Percentiles rank a stretch among this genome's conserved stretches.
phyloP scores from a whole-genome alignment of 208 protist species.

The Porcisia deanei region DNA sequence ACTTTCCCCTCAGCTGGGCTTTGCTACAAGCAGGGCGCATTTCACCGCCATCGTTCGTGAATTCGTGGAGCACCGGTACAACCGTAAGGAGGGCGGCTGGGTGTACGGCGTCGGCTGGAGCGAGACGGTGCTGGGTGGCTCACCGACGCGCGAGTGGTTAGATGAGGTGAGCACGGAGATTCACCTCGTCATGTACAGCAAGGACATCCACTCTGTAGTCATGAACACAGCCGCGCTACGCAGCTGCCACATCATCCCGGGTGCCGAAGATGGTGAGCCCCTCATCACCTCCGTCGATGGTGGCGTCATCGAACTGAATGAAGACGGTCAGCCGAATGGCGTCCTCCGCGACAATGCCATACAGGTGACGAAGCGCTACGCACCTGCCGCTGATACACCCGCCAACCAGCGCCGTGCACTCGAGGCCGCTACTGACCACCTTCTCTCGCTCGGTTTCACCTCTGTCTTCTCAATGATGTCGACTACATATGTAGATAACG shows the following conservation, averaged over 20 bases:
- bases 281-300: conserved; percentile 38
- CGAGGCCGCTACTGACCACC: conserved; percentile 28
- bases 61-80: conserved; percentile 30
- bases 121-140: conserved; percentile 53
- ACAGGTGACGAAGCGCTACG: conserved; percentile 25
- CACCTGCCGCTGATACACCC: conserved; percentile 24
- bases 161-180: conserved; percentile 43
- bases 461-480: conserved; percentile 58
- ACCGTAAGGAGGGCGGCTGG: conserved; percentile 35
- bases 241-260: conserved; percentile 45
- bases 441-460: conserved; percentile 52
- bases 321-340: conserved; percentile 47
- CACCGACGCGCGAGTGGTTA: conserved; percentile 54
- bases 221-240: conserved; percentile 56
- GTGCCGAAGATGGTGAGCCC: conserved; percentile 29
- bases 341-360: conserved; percentile 69
- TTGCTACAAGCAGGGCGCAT: conserved; percentile 24
- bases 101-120: conserved; percentile 52
- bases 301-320: conserved; percentile 41
- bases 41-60: conserved; percentile 38
- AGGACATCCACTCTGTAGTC: conserved; percentile 57
- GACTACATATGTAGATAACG: conserved; percentile 38
- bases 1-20: conserved; percentile 29
- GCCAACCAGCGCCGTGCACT: conserved; percentile 20
- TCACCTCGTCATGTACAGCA: conserved; percentile 55